Base-by-base conservation (phyloP, 1,139 yeast genomes). In the Scheffersomyces quercinus region DNA sequence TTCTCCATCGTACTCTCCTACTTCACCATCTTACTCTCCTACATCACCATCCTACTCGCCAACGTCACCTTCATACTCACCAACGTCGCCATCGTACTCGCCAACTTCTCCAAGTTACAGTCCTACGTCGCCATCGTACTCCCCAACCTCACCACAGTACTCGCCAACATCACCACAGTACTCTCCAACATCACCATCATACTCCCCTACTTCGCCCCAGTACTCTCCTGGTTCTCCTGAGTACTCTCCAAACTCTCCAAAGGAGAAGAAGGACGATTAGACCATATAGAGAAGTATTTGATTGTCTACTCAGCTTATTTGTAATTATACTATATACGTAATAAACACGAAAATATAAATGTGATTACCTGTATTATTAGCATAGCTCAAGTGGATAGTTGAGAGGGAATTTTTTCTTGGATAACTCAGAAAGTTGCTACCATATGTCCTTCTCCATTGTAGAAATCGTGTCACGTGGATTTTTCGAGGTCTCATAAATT, bases 91-190 rank as follows among this genome's bases (percentile, higher is more conserved):
- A 56, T 52, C 65, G 2, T 83, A 82, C 59, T 67, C 78, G 1
- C 88, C 87, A 38, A 82, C 89, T 0, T 76, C 82, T 0, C 85
- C 84, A 55, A 50, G 64, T 2, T 82, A 81, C 55, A 67, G 77
- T 0, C 84, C 85, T 41, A 79, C 84, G 0, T 78, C 85, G 1
- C 87, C 88, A 50, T 52, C 65, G 3, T 82, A 81, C 56, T 65
- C 76, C 0, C 87, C 86, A 46, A 80, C 88, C 0, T 77, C 85
- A 2, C 87, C 89, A 46, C 60, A 67, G 6, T 83, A 82, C 65
- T 58, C 68, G 48, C 83, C 77, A 44, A 83, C 91, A 0, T 79
- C 87, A 1, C 95, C 95, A 54, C 60, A 75, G 3, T 86, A 84
- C 62, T 72, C 82, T 0, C 91, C 93, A 43, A 85, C 91, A 0